Base-by-base conservation (phyloP, 108 stramenopile genomes). In the Stephanodiscus triporus region DNA sequence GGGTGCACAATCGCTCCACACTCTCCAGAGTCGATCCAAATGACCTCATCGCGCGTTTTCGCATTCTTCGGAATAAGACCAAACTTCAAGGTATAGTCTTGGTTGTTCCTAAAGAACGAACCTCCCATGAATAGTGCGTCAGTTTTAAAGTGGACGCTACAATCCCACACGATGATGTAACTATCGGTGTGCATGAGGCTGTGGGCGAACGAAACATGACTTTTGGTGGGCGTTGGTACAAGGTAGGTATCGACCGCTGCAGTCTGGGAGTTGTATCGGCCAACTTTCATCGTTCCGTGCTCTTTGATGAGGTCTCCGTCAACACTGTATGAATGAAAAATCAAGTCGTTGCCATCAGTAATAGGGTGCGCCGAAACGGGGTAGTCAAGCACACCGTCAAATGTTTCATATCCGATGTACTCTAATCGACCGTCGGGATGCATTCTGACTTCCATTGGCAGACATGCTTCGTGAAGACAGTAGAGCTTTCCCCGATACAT, bases 401-500 rank as follows among this genome's bases (percentile, higher is more conserved):
- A 80, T 13, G 68, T 76, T 32, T 78, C 78, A 49, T 68, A 66
- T 23, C 78, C 78, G 27, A 84, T 23, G 22, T 76, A 74, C 27
- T 80, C 74, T 43, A 84, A 51, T 2, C 63, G 59, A 17, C 83
- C 83, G 48, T 84, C 78, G 51, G 66, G 73, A 66, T 71, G 65
- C 78, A 84, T 75, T 0, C 69, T 53, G 37, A 51, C 59, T 37
- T 80, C 78, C 58, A 84, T 75, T 6, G 83, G 83, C 27, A 84
- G 29, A 36, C 38, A 48, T 2, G 78, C 83, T 38, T 84, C 83
- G 43, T 84, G 71, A 17, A 84, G 66, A 8, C 73, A 75, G 68
- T 84, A 84, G 29, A 84, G 68, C 63, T 73, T 80, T 61, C 76
- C 76, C 40, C 80, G 69, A 55, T 51, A 84, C 75, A 84, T 76